phyloP scores from a whole-genome alignment of 2,329 filamentous ascomycete species.

The Dothistroma septosporum region DNA sequence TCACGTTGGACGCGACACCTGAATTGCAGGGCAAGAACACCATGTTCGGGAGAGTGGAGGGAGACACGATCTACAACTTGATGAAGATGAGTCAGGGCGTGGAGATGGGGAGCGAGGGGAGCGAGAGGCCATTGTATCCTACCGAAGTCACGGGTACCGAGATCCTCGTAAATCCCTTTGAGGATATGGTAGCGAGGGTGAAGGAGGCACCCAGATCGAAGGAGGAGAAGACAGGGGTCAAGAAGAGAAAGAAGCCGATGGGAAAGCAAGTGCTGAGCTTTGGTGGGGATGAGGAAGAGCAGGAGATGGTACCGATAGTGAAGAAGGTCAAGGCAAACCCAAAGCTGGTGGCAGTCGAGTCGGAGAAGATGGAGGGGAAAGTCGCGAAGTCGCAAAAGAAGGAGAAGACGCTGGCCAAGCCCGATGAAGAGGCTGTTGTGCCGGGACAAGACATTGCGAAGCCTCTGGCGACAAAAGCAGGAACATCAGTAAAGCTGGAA shows the following conservation, averaged over 20 bases:
- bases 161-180: conserved; percentile 76
- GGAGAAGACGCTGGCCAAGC: conserved; percentile 11
- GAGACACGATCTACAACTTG: conserved; percentile 93
- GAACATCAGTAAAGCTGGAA: not conserved
- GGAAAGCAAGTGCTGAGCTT: conserved; percentile 77
- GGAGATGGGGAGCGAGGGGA: conserved; percentile 61
- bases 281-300: conserved; percentile 59
- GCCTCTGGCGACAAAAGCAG: not conserved
- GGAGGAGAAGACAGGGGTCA: conserved; percentile 53
- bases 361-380: conserved; percentile 25
- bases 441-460: conserved; percentile 9
- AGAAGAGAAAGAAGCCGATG: conserved; percentile 63
- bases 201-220: conserved; percentile 51
- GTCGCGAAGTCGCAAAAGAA: conserved; percentile 23
- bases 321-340: conserved; percentile 80
- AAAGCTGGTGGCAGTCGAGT: conserved; percentile 57
- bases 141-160: conserved; percentile 71
- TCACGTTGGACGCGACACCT: conserved; percentile 76
- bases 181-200: conserved; percentile 70
- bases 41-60: conserved; percentile 84
- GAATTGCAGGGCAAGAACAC: conserved; percentile 90
- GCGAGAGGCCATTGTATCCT: conserved; percentile 80
- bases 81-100: conserved; percentile 90
- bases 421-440: conserved; percentile 11
- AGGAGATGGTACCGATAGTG: conserved; percentile 56